Percentiles rank a stretch among this genome's conserved stretches.
These are phyloP conservation scores for Angophora floribunda DNA, from an alignment of 345 rosid species.

Conservation along the genomic window DNA sequence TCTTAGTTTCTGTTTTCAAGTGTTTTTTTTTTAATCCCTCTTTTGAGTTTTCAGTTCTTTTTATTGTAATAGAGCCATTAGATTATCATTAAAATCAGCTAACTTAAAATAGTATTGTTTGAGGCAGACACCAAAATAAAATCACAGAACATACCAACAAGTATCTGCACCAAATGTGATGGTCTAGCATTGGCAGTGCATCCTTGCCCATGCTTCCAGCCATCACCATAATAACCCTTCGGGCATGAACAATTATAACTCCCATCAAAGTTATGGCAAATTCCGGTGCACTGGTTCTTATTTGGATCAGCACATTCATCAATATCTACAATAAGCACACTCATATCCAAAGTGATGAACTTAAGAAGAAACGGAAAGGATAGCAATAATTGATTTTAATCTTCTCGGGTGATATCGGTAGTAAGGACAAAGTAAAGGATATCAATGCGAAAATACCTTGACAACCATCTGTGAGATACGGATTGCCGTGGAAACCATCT, in stretches of 20 bases:
- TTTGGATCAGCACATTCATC: conserved; percentile 8
- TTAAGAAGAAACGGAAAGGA: not conserved
- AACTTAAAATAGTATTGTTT: not conserved
- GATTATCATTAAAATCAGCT: not conserved
- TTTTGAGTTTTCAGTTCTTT: not conserved
- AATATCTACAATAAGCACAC: conserved; percentile 1
- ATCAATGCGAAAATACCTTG: not conserved
- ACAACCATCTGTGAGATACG: not conserved
- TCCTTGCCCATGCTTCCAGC: not conserved
- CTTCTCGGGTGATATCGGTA: not conserved
- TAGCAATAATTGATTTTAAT: not conserved
- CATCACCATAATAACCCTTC: conserved; percentile 15
- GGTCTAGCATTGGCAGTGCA: not conserved
- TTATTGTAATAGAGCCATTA: not conserved
- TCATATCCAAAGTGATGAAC: not conserved
- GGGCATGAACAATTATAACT: conserved; percentile 17
- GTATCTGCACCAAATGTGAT: not conserved
- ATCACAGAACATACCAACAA: not conserved
- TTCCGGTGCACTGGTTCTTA: rapidly evolving
- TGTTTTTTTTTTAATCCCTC: not conserved
- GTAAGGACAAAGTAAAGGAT: too few species aligned
- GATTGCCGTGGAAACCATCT: not conserved
- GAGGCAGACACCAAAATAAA: not conserved
- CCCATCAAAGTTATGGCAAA: not conserved
- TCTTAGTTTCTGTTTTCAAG: not conserved